phyloP scores from a whole-genome alignment of 805 yeast genomes.

The Ogataea zsoltii region DNA sequence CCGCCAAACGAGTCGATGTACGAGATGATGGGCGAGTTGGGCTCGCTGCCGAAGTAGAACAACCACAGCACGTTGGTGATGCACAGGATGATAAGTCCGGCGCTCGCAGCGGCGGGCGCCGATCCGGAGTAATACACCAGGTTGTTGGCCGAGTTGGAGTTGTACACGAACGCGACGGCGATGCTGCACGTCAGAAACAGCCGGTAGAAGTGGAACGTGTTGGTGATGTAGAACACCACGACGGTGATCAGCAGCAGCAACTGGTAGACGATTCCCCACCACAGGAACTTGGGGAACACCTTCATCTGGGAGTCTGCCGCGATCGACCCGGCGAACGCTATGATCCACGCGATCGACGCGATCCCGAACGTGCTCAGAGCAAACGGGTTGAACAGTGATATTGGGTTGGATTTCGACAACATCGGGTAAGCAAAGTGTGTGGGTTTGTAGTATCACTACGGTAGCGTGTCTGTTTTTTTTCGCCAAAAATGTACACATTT shows the following conservation, averaged over 20 bases:
- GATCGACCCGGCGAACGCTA: slow-evolving; percentile 85
- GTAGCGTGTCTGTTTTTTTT: too few species aligned
- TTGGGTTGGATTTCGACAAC: slow-evolving; percentile 22
- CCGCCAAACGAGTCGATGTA: slow-evolving; percentile 80
- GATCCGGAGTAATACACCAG: slow-evolving; percentile 70
- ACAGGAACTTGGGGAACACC: slow-evolving; percentile 76
- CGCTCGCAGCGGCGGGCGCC: slow-evolving; percentile 81
- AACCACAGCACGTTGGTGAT: slow-evolving; percentile 86
- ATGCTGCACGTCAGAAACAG: slow-evolving; percentile 54
- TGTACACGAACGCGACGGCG: slow-evolving; percentile 77
- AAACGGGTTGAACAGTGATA: slow-evolving; percentile 58
- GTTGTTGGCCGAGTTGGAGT: slow-evolving; percentile 79
- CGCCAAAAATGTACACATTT: neutral
- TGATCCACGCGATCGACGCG: slow-evolving; percentile 78
- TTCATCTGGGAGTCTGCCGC: slow-evolving; percentile 43
- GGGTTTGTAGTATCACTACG: neutral
- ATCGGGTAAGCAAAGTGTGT: neutral
- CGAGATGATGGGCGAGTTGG: slow-evolving; percentile 81
- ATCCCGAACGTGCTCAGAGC: slow-evolving; percentile 80
- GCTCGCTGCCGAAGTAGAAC: slow-evolving; percentile 86
- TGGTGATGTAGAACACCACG: slow-evolving; percentile 54
- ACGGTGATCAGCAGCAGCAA: slow-evolving; percentile 56
- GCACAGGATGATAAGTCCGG: slow-evolving; percentile 83
- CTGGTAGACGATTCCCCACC: slow-evolving; percentile 96
- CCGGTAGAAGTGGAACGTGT: slow-evolving; percentile 70